Percentiles rank a stretch among this genome's conserved stretches.
Conservation (phyloP, 345 rosid genomes). For the Eucalyptus tenuipes region DNA sequence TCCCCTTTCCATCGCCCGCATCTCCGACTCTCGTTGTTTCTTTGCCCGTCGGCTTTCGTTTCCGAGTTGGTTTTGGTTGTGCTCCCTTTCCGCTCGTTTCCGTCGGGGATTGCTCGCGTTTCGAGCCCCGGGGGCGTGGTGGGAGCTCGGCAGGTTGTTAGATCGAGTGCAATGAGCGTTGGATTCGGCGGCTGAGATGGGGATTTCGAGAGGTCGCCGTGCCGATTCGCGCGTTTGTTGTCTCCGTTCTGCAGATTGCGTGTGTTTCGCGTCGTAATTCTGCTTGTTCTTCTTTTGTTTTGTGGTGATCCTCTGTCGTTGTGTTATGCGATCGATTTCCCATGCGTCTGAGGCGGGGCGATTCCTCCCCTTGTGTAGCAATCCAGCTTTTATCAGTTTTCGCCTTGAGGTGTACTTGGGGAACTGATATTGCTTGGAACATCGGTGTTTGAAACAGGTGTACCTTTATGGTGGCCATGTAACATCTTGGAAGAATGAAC, state of each 20-base stretch:
- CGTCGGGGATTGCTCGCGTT: neutral
- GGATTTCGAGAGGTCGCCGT: neutral
- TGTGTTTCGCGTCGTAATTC: neutral
- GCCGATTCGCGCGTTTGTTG: neutral
- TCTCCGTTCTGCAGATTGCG: neutral
- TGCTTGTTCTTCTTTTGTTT: neutral
- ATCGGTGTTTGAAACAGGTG: slow-evolving; percentile 23
- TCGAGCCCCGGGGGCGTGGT: neutral
- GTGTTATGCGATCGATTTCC: neutral
- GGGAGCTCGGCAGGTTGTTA: neutral
- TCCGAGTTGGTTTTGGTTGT: neutral
- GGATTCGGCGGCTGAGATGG: neutral
- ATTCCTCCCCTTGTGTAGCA: neutral
- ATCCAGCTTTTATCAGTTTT: neutral
- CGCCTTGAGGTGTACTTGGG: neutral
- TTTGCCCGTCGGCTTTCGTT: neutral
- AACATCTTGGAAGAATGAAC: slow-evolving; percentile 79
- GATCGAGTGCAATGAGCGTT: neutral
- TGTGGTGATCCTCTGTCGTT: neutral
- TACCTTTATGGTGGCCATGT: slow-evolving; percentile 79
- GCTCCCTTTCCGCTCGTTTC: neutral
- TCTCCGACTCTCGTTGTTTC: neutral
- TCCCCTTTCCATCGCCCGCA: neutral
- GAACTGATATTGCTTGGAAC: neutral
- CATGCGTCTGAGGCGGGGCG: neutral